A percentile compares a stretch with the other conserved stretches of the same genome.
phyloP scores from a whole-genome alignment of 176 grass and related monocot genomes.

The Hordeum marinum region DNA sequence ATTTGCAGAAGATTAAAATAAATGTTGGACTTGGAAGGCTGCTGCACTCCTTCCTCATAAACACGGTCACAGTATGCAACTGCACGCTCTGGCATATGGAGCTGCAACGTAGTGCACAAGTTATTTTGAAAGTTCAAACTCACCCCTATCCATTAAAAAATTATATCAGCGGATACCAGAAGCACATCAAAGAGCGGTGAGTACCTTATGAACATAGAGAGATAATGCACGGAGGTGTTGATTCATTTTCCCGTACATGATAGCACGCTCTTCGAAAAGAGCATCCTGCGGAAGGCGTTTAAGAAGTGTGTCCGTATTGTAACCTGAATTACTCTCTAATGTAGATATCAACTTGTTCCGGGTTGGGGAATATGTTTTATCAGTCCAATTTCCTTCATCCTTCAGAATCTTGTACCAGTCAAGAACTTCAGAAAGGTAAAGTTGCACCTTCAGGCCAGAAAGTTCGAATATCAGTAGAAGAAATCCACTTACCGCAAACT shows the following conservation, averaged over 20 bases:
- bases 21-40: conserved; percentile 87
- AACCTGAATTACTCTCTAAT: conserved; percentile 83
- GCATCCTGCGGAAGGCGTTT: conserved; percentile 79
- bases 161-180: neutral
- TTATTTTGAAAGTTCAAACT: conserved; percentile 22
- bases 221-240: conserved; percentile 89
- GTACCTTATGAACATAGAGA: conserved; percentile 97
- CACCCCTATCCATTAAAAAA: neutral
- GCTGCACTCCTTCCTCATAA: conserved; percentile 62
- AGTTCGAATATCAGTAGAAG: conserved; percentile 6
- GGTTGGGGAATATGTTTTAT: conserved; percentile 79
- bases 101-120: conserved; percentile 43
- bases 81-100: conserved; percentile 70
- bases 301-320: conserved; percentile 83
- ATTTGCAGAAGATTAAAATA: conserved; percentile 96
- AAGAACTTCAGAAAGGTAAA: conserved; percentile 96
- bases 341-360: conserved; percentile 87
- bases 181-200: neutral
- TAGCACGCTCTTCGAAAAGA: conserved; percentile 93
- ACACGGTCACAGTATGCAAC: conserved; percentile 94
- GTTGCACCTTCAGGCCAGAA: conserved; percentile 77
- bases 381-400: conserved; percentile 85
- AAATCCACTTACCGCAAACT: conserved; percentile 7
- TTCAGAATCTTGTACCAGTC: conserved; percentile 83
- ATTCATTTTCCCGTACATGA: conserved; percentile 91